Percentiles rank a stretch among this genome's conserved stretches.
Evolutionary conservation across 176 grass and related monocot genomes (phyloP).

Genomic region (Eremochloa ophiuroides): DNA sequence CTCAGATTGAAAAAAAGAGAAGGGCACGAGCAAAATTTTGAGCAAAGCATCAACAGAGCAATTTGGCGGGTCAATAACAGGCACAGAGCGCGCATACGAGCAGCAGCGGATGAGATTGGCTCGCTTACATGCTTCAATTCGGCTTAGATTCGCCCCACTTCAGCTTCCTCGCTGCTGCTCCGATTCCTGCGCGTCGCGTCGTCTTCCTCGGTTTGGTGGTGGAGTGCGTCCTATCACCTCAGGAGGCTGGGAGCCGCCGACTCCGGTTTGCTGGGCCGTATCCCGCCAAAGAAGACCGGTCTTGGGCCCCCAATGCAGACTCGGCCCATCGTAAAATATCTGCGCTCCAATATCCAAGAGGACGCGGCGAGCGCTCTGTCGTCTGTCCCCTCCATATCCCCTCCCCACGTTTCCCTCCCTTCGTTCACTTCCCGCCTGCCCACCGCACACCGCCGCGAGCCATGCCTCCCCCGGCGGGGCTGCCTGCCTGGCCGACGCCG

Average conservation of each 20-base stretch:
- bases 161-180: conserved; percentile 1
- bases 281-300: background rate
- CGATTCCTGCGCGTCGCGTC: background rate
- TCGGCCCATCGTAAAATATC: background rate
- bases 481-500: conserved; percentile 29
- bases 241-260: background rate
- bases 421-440: background rate
- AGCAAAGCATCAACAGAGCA: background rate
- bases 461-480: conserved; percentile 42
- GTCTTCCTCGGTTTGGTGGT: background rate
- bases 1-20: background rate
- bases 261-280: background rate
- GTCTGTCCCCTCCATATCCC: conserved; percentile 26
- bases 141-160: background rate
- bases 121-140: conserved; percentile 46
- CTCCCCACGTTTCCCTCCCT: background rate
- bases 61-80: background rate
- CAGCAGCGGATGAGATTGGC: background rate
- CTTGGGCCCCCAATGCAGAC: background rate
- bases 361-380: background rate
- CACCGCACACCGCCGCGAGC: background rate
- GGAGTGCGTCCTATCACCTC: background rate
- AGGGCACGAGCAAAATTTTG: background rate
- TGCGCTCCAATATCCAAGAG: background rate
- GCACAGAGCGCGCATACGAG: background rate